Percentiles rank a stretch among this genome's conserved stretches.
phyloP scores from a whole-genome alignment of 306 rosid species.

The Vicia villosa region DNA sequence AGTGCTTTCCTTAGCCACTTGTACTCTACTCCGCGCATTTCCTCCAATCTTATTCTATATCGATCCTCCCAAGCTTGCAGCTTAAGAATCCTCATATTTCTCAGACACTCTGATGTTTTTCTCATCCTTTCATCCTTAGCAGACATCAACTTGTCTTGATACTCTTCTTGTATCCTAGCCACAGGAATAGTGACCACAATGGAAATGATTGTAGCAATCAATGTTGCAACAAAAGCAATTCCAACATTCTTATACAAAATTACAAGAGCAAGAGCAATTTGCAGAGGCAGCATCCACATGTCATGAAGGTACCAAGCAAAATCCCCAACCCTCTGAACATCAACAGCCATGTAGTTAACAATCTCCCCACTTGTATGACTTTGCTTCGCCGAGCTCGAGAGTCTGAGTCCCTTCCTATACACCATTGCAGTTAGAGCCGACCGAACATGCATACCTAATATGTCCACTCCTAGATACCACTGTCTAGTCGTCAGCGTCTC shows the following conservation, averaged over 20 bases:
- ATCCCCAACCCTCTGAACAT: conserved; percentile 97
- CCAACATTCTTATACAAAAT: conserved; percentile 97
- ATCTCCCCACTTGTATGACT: conserved; percentile 98
- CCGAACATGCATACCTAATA: conserved; percentile 93
- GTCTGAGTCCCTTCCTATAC: conserved; percentile 82
- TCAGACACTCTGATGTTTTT: conserved; percentile 89
- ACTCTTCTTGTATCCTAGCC: conserved; percentile 84
- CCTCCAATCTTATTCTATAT: conserved; percentile 72
- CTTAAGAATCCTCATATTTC: conserved; percentile 97
- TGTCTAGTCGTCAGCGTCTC: conserved; percentile 9
- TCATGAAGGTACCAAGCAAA: conserved; percentile 98
- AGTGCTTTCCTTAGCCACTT: conserved; percentile 93
- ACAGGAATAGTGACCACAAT: conserved; percentile 81
- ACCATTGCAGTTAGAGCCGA: conserved; percentile 97
- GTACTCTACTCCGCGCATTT: conserved; percentile 93
- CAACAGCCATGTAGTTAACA: conserved; percentile 97
- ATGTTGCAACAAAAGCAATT: conserved; percentile 83
- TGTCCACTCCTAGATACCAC: conserved; percentile 23
- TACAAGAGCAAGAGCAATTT: conserved; percentile 87
- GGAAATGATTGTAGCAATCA: conserved; percentile 90
- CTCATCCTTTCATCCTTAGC: conserved; percentile 99
- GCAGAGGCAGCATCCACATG: conserved; percentile 98
- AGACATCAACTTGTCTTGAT: conserved; percentile 93
- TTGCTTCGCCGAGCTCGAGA: conserved; percentile 91
- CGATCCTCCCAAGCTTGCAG: conserved; percentile 99